A percentile compares a stretch with the other conserved stretches of the same genome.
These are phyloP conservation scores for Aspergillus ellipticus DNA, from an alignment of 495 filamentous ascomycete genomes.

Conservation along the genomic window DNA sequence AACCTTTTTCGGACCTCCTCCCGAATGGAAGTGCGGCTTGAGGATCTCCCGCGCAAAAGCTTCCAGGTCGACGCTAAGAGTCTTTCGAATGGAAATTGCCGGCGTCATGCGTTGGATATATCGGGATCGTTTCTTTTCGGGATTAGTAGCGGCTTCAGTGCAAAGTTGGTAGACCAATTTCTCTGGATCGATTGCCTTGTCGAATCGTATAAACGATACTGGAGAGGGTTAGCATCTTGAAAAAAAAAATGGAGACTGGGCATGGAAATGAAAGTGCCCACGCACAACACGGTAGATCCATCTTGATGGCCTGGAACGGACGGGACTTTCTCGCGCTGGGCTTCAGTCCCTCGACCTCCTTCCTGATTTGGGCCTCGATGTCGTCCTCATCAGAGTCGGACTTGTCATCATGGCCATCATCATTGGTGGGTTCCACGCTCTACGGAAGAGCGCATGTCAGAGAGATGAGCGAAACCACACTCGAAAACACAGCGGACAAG, in stretches of 20 bases:
- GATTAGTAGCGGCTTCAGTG: slow-evolving; percentile 52
- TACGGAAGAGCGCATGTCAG: not conserved
- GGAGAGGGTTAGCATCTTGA: slow-evolving; percentile 15
- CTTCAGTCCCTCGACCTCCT: slow-evolving; percentile 67
- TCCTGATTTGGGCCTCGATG: slow-evolving; percentile 79
- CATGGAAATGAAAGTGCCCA: slow-evolving; percentile 54
- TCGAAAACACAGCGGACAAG: not conserved
- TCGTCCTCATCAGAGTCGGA: slow-evolving; percentile 50
- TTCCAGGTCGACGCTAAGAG: slow-evolving; percentile 69
- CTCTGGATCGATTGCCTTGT: slow-evolving; percentile 73
- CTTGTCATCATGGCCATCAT: slow-evolving; percentile 34
- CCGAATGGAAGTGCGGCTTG: slow-evolving; percentile 65
- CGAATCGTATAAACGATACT: slow-evolving; percentile 43
- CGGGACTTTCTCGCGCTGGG: slow-evolving; percentile 41
- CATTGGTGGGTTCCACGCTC: slow-evolving; percentile 24
- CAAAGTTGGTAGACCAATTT: slow-evolving; percentile 74
- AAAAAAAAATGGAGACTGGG: slow-evolving; percentile 27
- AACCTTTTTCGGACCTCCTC: slow-evolving; percentile 46
- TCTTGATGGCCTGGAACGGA: slow-evolving; percentile 59
- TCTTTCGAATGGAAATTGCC: slow-evolving; percentile 69
- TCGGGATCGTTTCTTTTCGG: slow-evolving; percentile 58
- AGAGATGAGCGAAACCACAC: not conserved
- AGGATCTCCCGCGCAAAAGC: slow-evolving; percentile 70
- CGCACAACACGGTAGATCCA: slow-evolving; percentile 76
- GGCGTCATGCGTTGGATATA: slow-evolving; percentile 86